phyloP scores from a whole-genome alignment of 208 protist genomes.

The Acanthamoeba healyi region DNA sequence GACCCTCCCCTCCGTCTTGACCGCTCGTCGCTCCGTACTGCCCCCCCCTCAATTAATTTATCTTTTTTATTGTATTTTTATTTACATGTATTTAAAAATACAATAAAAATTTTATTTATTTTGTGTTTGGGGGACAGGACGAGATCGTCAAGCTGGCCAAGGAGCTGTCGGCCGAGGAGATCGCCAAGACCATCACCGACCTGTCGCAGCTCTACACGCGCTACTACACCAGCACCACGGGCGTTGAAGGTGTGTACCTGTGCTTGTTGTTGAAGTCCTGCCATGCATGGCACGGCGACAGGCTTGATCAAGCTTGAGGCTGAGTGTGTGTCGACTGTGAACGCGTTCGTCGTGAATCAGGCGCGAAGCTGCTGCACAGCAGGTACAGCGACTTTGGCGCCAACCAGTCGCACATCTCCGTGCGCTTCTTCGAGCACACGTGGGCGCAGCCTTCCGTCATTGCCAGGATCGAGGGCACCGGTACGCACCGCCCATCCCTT shows the following conservation, averaged over 20 bases:
- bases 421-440: slow-evolving; percentile 66
- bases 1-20: background rate
- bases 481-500: background rate
- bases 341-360: too few species aligned
- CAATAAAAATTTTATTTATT: background rate
- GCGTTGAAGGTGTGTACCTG: slow-evolving; percentile 47
- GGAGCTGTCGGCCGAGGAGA: slow-evolving; percentile 52
- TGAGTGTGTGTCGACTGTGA: too few species aligned
- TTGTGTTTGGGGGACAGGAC: background rate
- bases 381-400: slow-evolving; percentile 11
- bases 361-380: slow-evolving; percentile 62
- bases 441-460: slow-evolving; percentile 71
- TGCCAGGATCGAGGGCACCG: slow-evolving; percentile 63
- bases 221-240: slow-evolving; percentile 66
- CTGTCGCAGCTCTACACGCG: slow-evolving; percentile 63
- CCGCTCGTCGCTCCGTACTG: background rate
- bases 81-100: background rate
- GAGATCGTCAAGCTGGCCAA: background rate
- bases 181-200: slow-evolving; percentile 48
- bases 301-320: too few species aligned
- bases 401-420: background rate
- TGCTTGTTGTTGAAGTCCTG: too few species aligned
- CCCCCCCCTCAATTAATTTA: background rate
- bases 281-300: too few species aligned
- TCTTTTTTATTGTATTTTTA: background rate